A percentile compares a stretch with the other conserved stretches of the same genome.
Evolutionary conservation across 192 early-diverging fungal genomes (phyloP).

Genomic region (Coemansia sp.): DNA sequence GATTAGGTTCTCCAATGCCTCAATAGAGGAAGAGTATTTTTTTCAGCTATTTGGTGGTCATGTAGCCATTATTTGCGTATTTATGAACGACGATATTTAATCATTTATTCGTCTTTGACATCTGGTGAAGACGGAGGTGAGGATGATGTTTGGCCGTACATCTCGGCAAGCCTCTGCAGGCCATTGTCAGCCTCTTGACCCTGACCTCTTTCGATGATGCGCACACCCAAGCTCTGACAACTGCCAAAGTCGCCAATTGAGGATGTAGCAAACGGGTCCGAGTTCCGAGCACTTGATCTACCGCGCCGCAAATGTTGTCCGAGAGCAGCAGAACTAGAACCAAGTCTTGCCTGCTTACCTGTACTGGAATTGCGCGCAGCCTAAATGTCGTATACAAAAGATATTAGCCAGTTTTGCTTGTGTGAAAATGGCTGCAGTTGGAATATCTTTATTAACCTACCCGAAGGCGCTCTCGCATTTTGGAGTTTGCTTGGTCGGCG

Average conservation of each 20-base stretch:
- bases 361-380: neutral
- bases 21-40: neutral
- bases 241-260: constrained; percentile 10
- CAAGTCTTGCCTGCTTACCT: neutral
- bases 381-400: constrained; percentile 62
- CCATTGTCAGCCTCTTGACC: neutral
- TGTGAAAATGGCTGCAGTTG: constrained; percentile 62
- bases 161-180: neutral
- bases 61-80: neutral
- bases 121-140: neutral
- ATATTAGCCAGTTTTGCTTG: neutral
- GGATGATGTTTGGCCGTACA: neutral
- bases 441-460: constrained; percentile 21
- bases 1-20: constrained; percentile 20
- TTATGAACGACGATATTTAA: neutral
- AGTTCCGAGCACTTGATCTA: neutral
- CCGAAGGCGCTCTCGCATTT: constrained; percentile 72
- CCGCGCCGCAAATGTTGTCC: constrained; percentile 15
- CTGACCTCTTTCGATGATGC: neutral
- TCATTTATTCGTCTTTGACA: neutral
- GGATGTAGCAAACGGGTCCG: constrained; percentile 33
- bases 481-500: constrained; percentile 73
- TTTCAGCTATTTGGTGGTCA: neutral
- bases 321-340: neutral
- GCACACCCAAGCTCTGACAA: constrained; percentile 14